A percentile compares a stretch with the other conserved stretches of the same genome.
Conservation (phyloP, 2,329 filamentous ascomycete genomes). For the Simplicillium sp. region DNA sequence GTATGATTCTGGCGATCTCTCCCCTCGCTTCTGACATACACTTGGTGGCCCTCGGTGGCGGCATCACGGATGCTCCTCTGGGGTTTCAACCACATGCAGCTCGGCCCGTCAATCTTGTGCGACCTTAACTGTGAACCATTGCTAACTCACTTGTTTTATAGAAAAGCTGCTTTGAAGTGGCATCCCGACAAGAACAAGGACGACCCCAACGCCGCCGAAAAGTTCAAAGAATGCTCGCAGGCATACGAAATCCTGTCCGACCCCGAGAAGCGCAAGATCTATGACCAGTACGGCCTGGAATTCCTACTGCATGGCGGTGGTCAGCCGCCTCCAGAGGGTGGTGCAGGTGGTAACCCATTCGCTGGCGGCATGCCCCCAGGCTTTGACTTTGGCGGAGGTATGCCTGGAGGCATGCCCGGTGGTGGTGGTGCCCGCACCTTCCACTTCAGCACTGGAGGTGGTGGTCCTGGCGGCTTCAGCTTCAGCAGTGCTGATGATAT, state of each 20-base stretch:
- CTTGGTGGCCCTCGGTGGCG: background rate
- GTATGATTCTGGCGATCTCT: constrained; percentile 15
- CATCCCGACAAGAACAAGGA: constrained; percentile 99
- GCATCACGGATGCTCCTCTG: too few species aligned
- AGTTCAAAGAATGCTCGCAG: constrained; percentile 97
- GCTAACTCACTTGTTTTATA: constrained; percentile 21
- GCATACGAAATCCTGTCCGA: constrained; percentile 97
- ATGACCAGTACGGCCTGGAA: constrained; percentile 91
- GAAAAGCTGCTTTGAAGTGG: constrained; percentile 81
- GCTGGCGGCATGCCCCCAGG: constrained; percentile 50
- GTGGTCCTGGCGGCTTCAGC: constrained; percentile 54
- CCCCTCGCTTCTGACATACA: background rate
- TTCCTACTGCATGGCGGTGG: constrained; percentile 77
- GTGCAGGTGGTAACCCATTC: constrained; percentile 48
- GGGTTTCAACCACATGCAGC: too few species aligned
- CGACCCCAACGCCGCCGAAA: constrained; percentile 74
- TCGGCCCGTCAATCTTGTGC: too few species aligned
- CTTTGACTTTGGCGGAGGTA: constrained; percentile 42
- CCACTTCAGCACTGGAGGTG: constrained; percentile 52
- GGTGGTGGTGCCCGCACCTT: constrained; percentile 45
- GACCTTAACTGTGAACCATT: background rate
- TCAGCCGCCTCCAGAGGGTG: constrained; percentile 52
- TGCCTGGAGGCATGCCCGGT: constrained; percentile 33
- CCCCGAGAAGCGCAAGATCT: constrained; percentile 90
- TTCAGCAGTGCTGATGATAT: constrained; percentile 80